Conservation (phyloP, 2,329 filamentous ascomycete genomes). For the Gnomoniopsis sp. region DNA sequence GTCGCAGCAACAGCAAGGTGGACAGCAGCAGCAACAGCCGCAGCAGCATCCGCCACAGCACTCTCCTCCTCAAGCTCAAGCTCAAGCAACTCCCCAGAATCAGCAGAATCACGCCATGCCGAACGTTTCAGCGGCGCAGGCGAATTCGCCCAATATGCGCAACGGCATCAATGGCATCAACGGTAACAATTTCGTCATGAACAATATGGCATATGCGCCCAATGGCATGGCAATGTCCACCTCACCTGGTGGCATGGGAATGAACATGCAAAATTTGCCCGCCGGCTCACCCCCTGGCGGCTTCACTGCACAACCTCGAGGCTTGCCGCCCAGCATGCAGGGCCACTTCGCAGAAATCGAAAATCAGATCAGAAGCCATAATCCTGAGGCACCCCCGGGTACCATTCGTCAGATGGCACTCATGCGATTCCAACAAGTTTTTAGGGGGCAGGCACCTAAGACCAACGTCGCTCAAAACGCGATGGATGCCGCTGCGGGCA, state of each 20-base stretch:
- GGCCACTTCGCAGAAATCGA: constrained; percentile 51
- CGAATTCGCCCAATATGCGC: constrained; percentile 24
- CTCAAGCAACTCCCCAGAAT: constrained; percentile 29
- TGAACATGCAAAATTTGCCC: constrained; percentile 44
- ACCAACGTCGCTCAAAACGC: constrained; percentile 40
- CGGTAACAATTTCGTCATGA: constrained; percentile 47
- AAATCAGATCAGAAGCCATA: constrained; percentile 46
- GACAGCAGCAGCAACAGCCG: constrained; percentile 29
- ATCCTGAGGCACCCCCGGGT: constrained; percentile 49
- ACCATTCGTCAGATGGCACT: constrained; percentile 49
- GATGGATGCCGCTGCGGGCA: constrained; percentile 54
- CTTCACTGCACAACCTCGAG: constrained; percentile 27
- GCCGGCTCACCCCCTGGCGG: constrained; percentile 38
- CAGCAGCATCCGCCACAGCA: constrained; percentile 26
- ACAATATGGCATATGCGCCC: constrained; percentile 45
- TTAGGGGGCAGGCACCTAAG: constrained; percentile 41
- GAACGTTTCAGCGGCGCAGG: constrained; percentile 18
- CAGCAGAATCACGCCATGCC: constrained; percentile 34
- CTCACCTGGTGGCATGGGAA: constrained; percentile 37
- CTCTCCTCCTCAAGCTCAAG: constrained; percentile 25
- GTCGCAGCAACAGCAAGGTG: constrained; percentile 33
- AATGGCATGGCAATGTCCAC: constrained; percentile 42
- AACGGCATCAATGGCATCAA: constrained; percentile 27
- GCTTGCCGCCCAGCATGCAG: constrained; percentile 44
- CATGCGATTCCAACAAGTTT: constrained; percentile 36